These are phyloP conservation scores for Candida arabinofermentans DNA, from an alignment of 805 yeast species.

Conservation along the genomic window DNA sequence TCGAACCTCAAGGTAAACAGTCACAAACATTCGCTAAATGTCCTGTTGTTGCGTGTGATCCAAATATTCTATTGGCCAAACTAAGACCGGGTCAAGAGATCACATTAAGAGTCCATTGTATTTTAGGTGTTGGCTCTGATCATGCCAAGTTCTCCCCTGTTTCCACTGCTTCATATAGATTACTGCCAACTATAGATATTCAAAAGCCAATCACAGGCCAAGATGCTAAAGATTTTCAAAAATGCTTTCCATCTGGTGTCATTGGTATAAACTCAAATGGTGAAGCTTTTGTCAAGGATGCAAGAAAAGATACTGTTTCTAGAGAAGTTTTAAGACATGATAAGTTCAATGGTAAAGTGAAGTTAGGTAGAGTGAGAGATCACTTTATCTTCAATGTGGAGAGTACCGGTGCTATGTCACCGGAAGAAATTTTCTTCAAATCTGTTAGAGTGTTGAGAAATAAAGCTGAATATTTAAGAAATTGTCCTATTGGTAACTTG, in stretches of 20 bases:
- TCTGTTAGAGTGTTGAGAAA: constrained; percentile 79
- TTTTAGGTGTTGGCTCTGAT: constrained; percentile 88
- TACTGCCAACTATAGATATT: constrained; percentile 84
- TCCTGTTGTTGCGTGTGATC: constrained; percentile 78
- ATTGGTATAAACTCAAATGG: constrained; percentile 64
- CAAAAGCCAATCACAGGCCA: constrained; percentile 69
- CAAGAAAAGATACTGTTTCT: constrained; percentile 94
- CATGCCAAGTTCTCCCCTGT: constrained; percentile 98
- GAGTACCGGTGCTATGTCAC: constrained; percentile 94
- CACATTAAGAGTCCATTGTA: constrained; percentile 82
- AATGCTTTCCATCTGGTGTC: constrained; percentile 93
- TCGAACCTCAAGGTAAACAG: constrained; percentile 91
- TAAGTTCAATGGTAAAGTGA: constrained; percentile 85
- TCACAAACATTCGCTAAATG: constrained; percentile 58
- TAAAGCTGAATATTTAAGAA: constrained; percentile 76
- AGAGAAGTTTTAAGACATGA: constrained; percentile 94
- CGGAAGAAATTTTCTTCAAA: constrained; percentile 93
- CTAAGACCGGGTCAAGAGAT: constrained; percentile 97
- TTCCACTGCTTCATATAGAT: constrained; percentile 91
- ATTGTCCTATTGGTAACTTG: constrained; percentile 62
- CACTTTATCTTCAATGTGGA: constrained; percentile 95
- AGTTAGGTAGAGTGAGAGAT: constrained; percentile 85
- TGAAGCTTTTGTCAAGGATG: constrained; percentile 78
- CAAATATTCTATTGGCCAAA: constrained; percentile 86
- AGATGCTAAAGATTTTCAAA: constrained; percentile 73